Evolutionary conservation across 768 basidiomycete genomes (phyloP).

Genomic region (Pulveroboletus sp.): DNA sequence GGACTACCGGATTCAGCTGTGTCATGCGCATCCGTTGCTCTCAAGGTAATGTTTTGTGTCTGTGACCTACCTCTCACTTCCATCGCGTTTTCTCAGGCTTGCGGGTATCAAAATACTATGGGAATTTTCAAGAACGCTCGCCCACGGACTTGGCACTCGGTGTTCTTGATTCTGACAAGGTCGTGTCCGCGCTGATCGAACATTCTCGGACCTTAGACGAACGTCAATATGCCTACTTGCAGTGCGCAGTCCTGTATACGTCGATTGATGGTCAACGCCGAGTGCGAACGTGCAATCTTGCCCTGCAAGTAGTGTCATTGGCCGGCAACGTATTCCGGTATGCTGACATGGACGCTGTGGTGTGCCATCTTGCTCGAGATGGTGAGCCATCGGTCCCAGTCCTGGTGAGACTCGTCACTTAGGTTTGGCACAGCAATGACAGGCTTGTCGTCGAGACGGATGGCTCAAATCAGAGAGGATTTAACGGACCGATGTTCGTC

Average conservation of each 20-base stretch:
- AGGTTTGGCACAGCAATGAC: slow-evolving; percentile 53
- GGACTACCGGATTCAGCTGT: slow-evolving; percentile 77
- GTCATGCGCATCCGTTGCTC: slow-evolving; percentile 80
- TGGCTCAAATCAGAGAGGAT: slow-evolving; percentile 76
- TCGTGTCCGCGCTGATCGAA: slow-evolving; percentile 69
- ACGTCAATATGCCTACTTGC: slow-evolving; percentile 70
- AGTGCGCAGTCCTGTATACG: slow-evolving; percentile 88
- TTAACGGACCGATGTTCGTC: slow-evolving; percentile 80
- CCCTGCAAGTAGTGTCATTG: slow-evolving; percentile 70
- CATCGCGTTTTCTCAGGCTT: slow-evolving; percentile 42
- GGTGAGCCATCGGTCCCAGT: slow-evolving; percentile 44
- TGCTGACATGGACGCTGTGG: slow-evolving; percentile 84
- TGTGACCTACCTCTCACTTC: slow-evolving; percentile 4
- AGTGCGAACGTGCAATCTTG: slow-evolving; percentile 84
- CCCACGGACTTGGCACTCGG: slow-evolving; percentile 77
- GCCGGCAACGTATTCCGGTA: slow-evolving; percentile 90
- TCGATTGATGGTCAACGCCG: slow-evolving; percentile 69
- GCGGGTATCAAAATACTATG: slow-evolving; percentile 59
- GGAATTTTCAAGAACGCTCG: slow-evolving; percentile 65
- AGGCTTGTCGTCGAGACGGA: slow-evolving; percentile 51
- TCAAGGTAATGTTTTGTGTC: slow-evolving; percentile 48
- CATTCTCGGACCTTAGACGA: slow-evolving; percentile 67
- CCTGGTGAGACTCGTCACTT: background rate
- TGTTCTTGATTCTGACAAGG: slow-evolving; percentile 74
- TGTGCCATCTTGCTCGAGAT: slow-evolving; percentile 70